A percentile compares a stretch with the other conserved stretches of the same genome.
Conservation (phyloP, 768 basidiomycete species). For the Porpolomopsis calyptriformis region DNA sequence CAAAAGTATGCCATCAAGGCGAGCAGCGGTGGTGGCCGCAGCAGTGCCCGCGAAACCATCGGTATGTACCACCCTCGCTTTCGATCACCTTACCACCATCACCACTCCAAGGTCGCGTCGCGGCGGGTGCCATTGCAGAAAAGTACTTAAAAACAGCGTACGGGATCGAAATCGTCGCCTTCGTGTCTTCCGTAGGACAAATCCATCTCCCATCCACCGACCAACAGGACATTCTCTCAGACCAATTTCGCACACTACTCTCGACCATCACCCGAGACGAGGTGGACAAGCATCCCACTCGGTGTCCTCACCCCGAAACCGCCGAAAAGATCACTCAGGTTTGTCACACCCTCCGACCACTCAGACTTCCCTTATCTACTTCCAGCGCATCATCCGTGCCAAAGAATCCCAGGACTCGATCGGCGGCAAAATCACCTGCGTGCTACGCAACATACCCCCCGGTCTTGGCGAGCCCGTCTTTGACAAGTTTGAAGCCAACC, state of each 20-base stretch:
- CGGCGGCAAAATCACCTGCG: constrained; percentile 96
- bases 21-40: constrained; percentile 90
- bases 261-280: constrained; percentile 72
- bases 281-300: constrained; percentile 77
- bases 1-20: constrained; percentile 97
- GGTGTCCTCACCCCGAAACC: constrained; percentile 86
- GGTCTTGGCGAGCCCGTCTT: constrained; percentile 97
- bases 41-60: constrained; percentile 93
- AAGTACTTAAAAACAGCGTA: constrained; percentile 81
- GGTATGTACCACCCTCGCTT: constrained; percentile 34
- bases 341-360: constrained; percentile 5
- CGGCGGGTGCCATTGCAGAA: constrained; percentile 97
- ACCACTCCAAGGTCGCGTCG: constrained; percentile 65
- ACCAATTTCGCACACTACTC: constrained; percentile 75
- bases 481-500: constrained; percentile 93
- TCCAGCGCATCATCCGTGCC: constrained; percentile 83
- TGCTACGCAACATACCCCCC: constrained; percentile 80
- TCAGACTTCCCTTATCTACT: not conserved
- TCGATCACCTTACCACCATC: not conserved
- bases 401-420: constrained; percentile 90
- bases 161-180: constrained; percentile 92
- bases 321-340: constrained; percentile 88
- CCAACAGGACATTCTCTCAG: constrained; percentile 62
- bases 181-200: constrained; percentile 94
- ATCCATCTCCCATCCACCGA: constrained; percentile 64